These are phyloP conservation scores for Candida hungchunana DNA, from an alignment of 805 yeast genomes.

Conservation along the genomic window DNA sequence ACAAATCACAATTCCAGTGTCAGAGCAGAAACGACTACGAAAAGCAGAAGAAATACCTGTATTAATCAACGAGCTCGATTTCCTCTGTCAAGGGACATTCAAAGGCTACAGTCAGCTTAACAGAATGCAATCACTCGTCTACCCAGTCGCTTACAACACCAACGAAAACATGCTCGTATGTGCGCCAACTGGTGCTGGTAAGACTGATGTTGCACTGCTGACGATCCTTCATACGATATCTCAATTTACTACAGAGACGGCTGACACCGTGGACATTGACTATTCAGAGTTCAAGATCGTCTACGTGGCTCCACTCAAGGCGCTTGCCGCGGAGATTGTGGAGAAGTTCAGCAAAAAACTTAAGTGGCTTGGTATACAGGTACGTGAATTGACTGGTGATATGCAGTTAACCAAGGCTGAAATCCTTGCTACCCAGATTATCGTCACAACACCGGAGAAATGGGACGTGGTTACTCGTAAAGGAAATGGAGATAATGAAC, in stretches of 20 bases:
- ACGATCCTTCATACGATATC: constrained; percentile 75
- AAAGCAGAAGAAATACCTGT: constrained; percentile 45
- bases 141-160: constrained; percentile 86
- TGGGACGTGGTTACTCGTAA: constrained; percentile 98
- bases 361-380: constrained; percentile 81
- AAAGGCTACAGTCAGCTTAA: constrained; percentile 72
- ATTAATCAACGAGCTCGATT: constrained; percentile 61
- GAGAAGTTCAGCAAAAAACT: constrained; percentile 78
- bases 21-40: constrained; percentile 42
- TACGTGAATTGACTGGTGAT: constrained; percentile 89
- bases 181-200: constrained; percentile 99
- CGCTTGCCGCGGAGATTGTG: constrained; percentile 94
- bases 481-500: constrained; percentile 80
- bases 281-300: constrained; percentile 86
- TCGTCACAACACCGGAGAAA: constrained; percentile 93
- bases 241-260: constrained; percentile 57
- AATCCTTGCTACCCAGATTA: constrained; percentile 75
- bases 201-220: constrained; percentile 86
- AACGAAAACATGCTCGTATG: constrained; percentile 94
- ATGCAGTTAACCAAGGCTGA: constrained; percentile 86
- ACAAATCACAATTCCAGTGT: constrained; percentile 78
- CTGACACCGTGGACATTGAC: constrained; percentile 56
- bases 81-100: constrained; percentile 80
- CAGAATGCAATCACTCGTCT: constrained; percentile 86
- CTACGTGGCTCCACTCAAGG: constrained; percentile 91